Evolutionary conservation across 2,329 filamentous ascomycete species (phyloP).

Genomic region (Trichoderma sp.): DNA sequence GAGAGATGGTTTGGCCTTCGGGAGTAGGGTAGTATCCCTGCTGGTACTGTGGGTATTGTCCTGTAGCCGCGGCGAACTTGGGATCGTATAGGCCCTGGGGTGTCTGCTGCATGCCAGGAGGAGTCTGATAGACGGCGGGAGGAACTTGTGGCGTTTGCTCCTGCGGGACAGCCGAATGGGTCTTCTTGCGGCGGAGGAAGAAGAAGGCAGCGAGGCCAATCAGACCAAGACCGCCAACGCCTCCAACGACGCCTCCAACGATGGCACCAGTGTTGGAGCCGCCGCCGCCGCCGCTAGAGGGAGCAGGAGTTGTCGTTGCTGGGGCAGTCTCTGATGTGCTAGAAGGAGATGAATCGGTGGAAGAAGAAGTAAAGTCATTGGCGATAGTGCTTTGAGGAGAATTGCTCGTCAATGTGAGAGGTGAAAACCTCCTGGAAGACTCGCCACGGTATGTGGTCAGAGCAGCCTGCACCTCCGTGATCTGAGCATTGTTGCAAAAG

Average conservation of each 20-base stretch:
- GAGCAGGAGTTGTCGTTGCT: background rate
- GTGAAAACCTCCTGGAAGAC: slow-evolving; percentile 30
- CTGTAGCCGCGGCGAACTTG: slow-evolving; percentile 23
- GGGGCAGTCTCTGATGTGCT: background rate
- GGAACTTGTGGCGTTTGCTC: slow-evolving; percentile 19
- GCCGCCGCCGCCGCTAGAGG: background rate
- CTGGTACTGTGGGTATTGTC: slow-evolving; percentile 23
- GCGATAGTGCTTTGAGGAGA: background rate
- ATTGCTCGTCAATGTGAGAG: slow-evolving; percentile 14
- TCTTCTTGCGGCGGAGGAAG: slow-evolving; percentile 32
- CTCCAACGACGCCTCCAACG: slow-evolving; percentile 39
- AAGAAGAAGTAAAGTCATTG: slow-evolving; percentile 3
- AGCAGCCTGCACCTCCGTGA: slow-evolving; percentile 36
- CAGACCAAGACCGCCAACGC: slow-evolving; percentile 34
- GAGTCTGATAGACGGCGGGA: slow-evolving; percentile 22
- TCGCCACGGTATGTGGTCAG: slow-evolving; percentile 43
- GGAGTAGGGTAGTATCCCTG: slow-evolving; percentile 5
- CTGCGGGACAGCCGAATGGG: slow-evolving; percentile 18
- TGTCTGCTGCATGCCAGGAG: slow-evolving; percentile 19
- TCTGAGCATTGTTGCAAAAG: slow-evolving; percentile 39
- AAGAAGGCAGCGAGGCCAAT: slow-evolving; percentile 32
- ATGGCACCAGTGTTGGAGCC: slow-evolving; percentile 32
- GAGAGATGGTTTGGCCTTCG: slow-evolving; percentile 4
- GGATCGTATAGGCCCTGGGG: slow-evolving; percentile 29
- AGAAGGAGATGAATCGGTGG: background rate